Base-by-base conservation (phyloP, 345 rosid genomes). In the Eucalyptus pumila region DNA sequence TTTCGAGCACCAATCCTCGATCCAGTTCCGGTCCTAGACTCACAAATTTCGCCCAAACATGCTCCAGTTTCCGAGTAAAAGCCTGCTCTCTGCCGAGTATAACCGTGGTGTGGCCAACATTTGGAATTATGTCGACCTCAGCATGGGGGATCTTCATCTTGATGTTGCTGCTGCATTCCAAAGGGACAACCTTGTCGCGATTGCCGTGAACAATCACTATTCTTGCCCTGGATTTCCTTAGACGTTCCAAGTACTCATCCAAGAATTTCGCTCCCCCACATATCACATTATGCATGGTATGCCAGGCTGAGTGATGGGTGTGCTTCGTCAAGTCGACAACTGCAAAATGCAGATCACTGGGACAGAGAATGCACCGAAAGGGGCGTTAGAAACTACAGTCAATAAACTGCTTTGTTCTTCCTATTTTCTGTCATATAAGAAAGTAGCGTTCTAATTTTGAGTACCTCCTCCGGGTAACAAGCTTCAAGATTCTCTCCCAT, bases 291-390 rank as follows among this genome's bases (percentile, higher is more conserved):
- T 96, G 98, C 98, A 95, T 93, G 47, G 94, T 93, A 49, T 95
- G 96, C 97, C 96, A 97, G 37, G 95, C 97, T 2, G 99, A 96
- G 88, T 91, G 96, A 91, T 97, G 99, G 16, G 98, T 95, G 91
- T 96, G 98, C 93, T 92, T 94, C 1, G 96, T 92, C 85, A 96
- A 44, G 90, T 94, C 96, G 30, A 50, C 67, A 13, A 86, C 23
- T 90, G 87, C 40, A 87, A 93, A 93, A 86, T 91, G 93, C 40
- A 97, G 89, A 52, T 94, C 94, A 91, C 96, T 96, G 87, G 50
- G 90, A 88, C 52, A 86, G 6, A 5, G 27, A 65, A 80, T 40
- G 48, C n/a, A 89, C 23, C 11, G 23, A 80, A 52, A 81, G 30
- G 52, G 1, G 19, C 30, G 30, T 67, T 52, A 40, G 30, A 58